Conservation (phyloP, 139 green algal species). For the Haematococcus sp. region DNA sequence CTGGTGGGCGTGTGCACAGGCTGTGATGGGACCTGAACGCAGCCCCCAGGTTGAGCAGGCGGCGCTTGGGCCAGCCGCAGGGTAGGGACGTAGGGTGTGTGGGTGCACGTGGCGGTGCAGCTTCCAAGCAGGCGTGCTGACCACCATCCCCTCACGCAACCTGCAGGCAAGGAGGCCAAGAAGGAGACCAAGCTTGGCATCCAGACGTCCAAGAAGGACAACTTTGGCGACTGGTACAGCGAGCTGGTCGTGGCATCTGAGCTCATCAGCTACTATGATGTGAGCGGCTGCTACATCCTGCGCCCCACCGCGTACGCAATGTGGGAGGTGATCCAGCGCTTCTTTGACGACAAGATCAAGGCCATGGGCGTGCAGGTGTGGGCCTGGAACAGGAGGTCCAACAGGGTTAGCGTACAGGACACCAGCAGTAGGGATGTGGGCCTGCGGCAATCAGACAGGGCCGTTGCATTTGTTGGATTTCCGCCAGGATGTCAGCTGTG, state of each 20-base stretch:
- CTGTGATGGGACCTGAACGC: too few species aligned
- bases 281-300: constrained; percentile 98
- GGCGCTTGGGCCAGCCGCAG: too few species aligned
- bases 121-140: too few species aligned
- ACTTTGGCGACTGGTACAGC: constrained; percentile 86
- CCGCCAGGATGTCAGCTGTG: too few species aligned
- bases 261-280: constrained; percentile 90
- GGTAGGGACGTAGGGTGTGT: too few species aligned
- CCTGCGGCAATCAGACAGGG: too few species aligned
- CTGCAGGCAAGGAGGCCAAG: constrained; percentile 54
- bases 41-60: too few species aligned
- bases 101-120: too few species aligned
- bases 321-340: constrained; percentile 71
- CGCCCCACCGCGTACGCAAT: constrained; percentile 91
- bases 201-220: constrained; percentile 70
- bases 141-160: too few species aligned
- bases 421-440: not conserved
- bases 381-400: not conserved
- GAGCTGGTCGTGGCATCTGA: constrained; percentile 45
- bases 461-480: too few species aligned
- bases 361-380: constrained; percentile 76
- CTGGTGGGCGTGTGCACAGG: too few species aligned
- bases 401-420: not conserved
- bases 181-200: constrained; percentile 92
- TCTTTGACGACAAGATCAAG: constrained; percentile 93